These are phyloP conservation scores for Ceratopteris richardii DNA, from an alignment of 75 land plant genomes.

Conservation along the genomic window DNA sequence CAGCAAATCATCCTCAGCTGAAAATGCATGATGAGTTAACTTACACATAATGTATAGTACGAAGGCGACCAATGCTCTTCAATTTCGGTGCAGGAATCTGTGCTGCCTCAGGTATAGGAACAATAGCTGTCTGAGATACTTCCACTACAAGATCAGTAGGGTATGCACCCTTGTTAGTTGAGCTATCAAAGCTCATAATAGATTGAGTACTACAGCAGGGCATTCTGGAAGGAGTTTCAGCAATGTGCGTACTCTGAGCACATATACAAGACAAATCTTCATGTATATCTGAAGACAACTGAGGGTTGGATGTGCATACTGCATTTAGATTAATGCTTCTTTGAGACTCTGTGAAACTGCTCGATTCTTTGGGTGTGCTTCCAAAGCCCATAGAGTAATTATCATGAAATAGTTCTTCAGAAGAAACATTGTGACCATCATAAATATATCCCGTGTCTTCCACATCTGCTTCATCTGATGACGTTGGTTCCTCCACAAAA, in stretches of 20 bases:
- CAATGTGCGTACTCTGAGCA: neutral
- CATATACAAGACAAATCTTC: neutral
- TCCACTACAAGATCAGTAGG: neutral
- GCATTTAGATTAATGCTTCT: too few relatives aligned
- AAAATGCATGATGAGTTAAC: conserved; percentile 16
- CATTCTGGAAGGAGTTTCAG: neutral
- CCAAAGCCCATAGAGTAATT: neutral
- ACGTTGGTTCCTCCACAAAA: conserved; percentile 1
- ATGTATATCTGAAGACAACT: neutral
- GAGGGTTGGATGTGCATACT: neutral
- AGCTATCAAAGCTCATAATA: neutral
- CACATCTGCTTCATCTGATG: neutral
- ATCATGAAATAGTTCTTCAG: neutral
- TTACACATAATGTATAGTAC: conserved; percentile 98
- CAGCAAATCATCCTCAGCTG: conserved; percentile 2
- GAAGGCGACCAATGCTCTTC: conserved; percentile 73
- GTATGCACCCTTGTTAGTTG: neutral
- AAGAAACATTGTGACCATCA: neutral
- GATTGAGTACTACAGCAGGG: neutral
- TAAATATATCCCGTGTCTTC: conserved; percentile 7
- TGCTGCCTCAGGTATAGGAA: conserved; percentile 45
- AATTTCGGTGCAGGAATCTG: conserved; percentile 80
- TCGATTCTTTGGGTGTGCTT: neutral
- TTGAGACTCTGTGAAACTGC: neutral
- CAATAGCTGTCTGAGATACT: conserved; percentile 4